A percentile compares a stretch with the other conserved stretches of the same genome.
Evolutionary conservation across 1,139 yeast genomes (phyloP).

Genomic region (Diutina mesorugosa): DNA sequence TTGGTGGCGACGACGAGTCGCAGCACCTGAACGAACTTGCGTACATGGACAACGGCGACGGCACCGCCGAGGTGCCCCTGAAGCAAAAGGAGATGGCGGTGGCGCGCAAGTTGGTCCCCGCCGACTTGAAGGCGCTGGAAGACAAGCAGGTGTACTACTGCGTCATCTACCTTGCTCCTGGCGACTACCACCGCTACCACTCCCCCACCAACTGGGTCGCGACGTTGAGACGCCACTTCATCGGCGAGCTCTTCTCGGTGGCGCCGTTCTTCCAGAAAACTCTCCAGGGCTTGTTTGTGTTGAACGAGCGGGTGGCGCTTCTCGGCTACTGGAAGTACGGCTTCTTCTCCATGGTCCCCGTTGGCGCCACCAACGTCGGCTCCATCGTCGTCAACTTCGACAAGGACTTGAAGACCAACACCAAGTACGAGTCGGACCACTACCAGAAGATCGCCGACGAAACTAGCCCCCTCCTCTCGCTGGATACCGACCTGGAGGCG

Average conservation of each 20-base stretch:
- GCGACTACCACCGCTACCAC: constrained; percentile 95
- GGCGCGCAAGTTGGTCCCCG: constrained; percentile 29
- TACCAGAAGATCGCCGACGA: constrained; percentile 9
- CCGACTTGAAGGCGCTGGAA: constrained; percentile 16
- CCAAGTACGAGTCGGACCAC: constrained; percentile 30
- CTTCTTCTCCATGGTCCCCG: constrained; percentile 97
- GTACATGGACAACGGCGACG: constrained; percentile 51
- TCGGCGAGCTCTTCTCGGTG: constrained; percentile 90
- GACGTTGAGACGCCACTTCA: constrained; percentile 84
- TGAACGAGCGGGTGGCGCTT: constrained; percentile 91
- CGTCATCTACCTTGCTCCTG: constrained; percentile 94
- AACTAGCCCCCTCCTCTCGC: constrained; percentile 19
- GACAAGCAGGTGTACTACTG: constrained; percentile 58
- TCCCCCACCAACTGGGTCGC: constrained; percentile 97
- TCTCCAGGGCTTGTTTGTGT: constrained; percentile 72
- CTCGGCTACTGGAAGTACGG: constrained; percentile 96
- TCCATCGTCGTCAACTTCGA: constrained; percentile 88
- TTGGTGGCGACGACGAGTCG: constrained; percentile 35
- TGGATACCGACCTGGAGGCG: constrained; percentile 3
- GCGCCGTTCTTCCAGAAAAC: constrained; percentile 93
- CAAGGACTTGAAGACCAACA: constrained; percentile 78
- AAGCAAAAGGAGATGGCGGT: constrained; percentile 27
- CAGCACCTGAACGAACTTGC: constrained; percentile 31
- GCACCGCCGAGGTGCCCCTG: constrained; percentile 17
- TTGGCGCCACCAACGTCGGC: constrained; percentile 98